Base-by-base conservation (phyloP, 495 filamentous ascomycete genomes). In the Aspergillus funiculosus region DNA sequence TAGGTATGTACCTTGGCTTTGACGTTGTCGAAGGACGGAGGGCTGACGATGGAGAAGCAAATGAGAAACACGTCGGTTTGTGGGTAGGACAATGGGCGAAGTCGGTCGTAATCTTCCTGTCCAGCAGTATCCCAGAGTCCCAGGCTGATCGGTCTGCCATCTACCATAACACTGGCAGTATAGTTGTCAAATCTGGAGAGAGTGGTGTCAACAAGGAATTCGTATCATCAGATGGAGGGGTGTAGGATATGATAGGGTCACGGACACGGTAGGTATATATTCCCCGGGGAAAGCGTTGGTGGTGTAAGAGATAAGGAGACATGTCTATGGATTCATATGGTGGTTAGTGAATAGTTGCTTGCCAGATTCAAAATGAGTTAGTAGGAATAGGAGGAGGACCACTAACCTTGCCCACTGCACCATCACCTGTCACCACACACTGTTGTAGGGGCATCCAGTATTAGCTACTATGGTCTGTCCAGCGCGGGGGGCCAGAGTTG, bases 261-360 rank as follows among this genome's bases (percentile, higher is more conserved):
- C 87, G 75, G 72, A 97, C 91, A 97, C 94, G 48, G 92, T 98
- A 54, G 92, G 92, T 61, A 98, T 96, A 62, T 98, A 98, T 74
- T 98, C 92, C 53, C 92, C 92, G 11, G 92, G 92, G 66, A 98
- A 98, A 29, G 92, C 92, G 75, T 98, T 98, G 38, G 92, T 98
- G 28, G 92, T 97, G 66, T 97, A 97, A 14, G 92, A 97, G 61
- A 98, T 98, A 54, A 98, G 83, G 45, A 98, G 85, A 74, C 92
- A 98, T 75, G 92, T 98, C 94, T 97, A 57, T 11, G 10, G 35
- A 37, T 48, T 26, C 48, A 42, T 29, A 13, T 41, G 22, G 44
- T 26, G 22, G 30, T n/a, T n/a, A n/a, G n/a, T n/a, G 27, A 10
- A 10, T 30, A 25, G 39, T 40, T 14, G 45, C 31, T 31, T 10